These are phyloP conservation scores for Ogataea philodendri DNA, from an alignment of 805 yeast genomes.

Conservation along the genomic window DNA sequence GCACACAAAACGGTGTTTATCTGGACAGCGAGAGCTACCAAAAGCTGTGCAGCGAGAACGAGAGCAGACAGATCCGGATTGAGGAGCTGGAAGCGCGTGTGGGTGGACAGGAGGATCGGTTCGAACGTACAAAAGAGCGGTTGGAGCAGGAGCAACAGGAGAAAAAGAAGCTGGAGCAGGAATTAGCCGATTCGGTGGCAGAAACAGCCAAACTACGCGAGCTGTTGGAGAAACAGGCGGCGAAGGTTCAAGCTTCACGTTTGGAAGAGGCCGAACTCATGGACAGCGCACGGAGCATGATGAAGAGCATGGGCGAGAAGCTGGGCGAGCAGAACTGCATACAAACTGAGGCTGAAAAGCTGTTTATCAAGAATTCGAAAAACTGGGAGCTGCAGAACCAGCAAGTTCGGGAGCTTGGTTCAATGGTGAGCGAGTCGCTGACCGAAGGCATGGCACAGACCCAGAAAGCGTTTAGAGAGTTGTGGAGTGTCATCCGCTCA, in stretches of 20 bases:
- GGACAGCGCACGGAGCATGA: neutral
- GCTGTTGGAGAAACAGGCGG: too few species aligned
- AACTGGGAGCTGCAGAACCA: too few species aligned
- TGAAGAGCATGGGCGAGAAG: neutral
- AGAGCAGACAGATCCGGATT: slow-evolving; percentile 47
- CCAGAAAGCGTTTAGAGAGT: too few species aligned
- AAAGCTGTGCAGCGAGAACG: slow-evolving; percentile 40
- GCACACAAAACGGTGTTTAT: slow-evolving; percentile 66
- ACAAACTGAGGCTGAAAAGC: neutral
- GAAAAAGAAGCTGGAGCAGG: slow-evolving; percentile 1
- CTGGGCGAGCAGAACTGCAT: neutral
- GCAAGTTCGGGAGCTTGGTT: too few species aligned
- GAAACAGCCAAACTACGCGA: too few species aligned
- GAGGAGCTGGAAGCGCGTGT: slow-evolving; percentile 51
- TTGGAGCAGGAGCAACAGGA: slow-evolving; percentile 15
- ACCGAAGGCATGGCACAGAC: too few species aligned
- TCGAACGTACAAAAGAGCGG: slow-evolving; percentile 39
- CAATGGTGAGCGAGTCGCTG: too few species aligned
- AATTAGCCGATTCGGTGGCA: too few species aligned
- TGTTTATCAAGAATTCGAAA: neutral
- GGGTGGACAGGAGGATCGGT: slow-evolving; percentile 47
- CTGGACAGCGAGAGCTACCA: slow-evolving; percentile 52
- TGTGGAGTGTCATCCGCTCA: too few species aligned
- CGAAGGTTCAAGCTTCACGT: too few species aligned
- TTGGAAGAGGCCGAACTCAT: neutral